These are phyloP conservation scores for Coprinopsis marcescibilis DNA, from an alignment of 768 basidiomycete species.

Conservation along the genomic window DNA sequence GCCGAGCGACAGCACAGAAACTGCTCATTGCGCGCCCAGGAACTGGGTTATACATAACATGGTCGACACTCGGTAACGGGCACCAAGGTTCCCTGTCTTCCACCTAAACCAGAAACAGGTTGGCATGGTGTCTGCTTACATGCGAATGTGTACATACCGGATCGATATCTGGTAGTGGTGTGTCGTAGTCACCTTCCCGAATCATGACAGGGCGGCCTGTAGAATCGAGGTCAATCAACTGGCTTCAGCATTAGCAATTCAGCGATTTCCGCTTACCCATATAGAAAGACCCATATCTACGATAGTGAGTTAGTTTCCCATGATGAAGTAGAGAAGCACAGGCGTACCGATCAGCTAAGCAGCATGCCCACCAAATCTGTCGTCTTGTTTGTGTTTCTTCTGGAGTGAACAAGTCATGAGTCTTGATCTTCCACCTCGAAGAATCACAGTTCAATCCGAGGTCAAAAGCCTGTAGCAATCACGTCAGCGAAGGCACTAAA, in stretches of 20 bases:
- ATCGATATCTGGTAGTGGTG: constrained; percentile 50
- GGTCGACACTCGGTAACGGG: constrained; percentile 33
- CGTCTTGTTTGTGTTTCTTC: constrained; percentile 67
- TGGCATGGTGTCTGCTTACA: constrained; percentile 2
- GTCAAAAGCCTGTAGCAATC: constrained; percentile 63
- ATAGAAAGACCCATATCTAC: constrained; percentile 62
- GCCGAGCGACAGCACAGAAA: constrained; percentile 49
- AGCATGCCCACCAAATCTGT: constrained; percentile 79
- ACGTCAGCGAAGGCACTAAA: neutral
- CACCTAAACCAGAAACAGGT: constrained; percentile 32
- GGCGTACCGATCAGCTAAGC: constrained; percentile 60
- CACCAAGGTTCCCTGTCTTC: constrained; percentile 56
- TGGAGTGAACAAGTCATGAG: constrained; percentile 52
- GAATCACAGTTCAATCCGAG: constrained; percentile 77
- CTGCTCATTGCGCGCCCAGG: constrained; percentile 45
- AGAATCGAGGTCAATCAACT: constrained; percentile 8
- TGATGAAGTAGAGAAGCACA: neutral
- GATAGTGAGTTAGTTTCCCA: neutral
- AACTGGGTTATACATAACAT: constrained; percentile 40
- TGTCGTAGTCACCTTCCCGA: constrained; percentile 65
- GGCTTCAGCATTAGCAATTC: constrained; percentile 3
- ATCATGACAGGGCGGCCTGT: constrained; percentile 65
- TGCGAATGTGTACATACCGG: constrained; percentile 33
- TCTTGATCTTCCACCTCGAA: constrained; percentile 64
- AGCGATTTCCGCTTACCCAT: constrained; percentile 43